Evolutionary conservation across 2,329 filamentous ascomycete genomes (phyloP), one percentile per base, ranked within the genome.

Genomic region (Aspergillus sp.): DNA sequence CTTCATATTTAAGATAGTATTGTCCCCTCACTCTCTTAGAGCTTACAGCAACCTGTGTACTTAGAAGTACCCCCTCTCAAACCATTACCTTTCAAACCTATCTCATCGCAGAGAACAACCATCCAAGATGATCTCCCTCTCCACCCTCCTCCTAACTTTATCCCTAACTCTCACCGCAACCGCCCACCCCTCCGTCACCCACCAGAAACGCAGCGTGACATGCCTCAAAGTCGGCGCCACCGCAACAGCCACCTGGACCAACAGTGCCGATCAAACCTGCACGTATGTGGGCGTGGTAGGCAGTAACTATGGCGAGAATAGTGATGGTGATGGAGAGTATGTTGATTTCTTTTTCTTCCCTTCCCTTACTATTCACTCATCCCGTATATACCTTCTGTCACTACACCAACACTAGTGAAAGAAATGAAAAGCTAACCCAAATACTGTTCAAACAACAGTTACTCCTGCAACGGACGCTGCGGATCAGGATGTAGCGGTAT

Each of bases 391-490:
- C 32, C 2, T 15, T 36, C 32, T 36, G 10, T 15, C 32, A 36
- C 32, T 10, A 36, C 10, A 13, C 1, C 32, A 6, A 13, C 32
- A 2, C 10, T 13, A 36, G 4, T 36, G 32, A 15, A 36, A 13
- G 5, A 36, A 36, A 0, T 8, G 2, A 2, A 28, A 28, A 28
- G 25, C 25, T 28, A 28, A 28, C 25, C 25, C 7, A 28, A 28
- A 7, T 8, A 28, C 25, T 28, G 25, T 28, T 3, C 7, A 28
- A 23, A 5, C 10, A 15, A 17, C n/a, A 66, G 64, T 1, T 66
- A 66, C 43, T 65, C 64, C 21, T 66, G 64, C 45, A 66, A 66
- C 47, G 63, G 64, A 17, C 63, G 63, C n/a, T 66, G 64, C 38
- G 64, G 64, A 17, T 54, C 57, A 13, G 64, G 64, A 38, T 66